Evolutionary conservation across 2,329 filamentous ascomycete species (phyloP).

Genomic region (Xylariales sp.): DNA sequence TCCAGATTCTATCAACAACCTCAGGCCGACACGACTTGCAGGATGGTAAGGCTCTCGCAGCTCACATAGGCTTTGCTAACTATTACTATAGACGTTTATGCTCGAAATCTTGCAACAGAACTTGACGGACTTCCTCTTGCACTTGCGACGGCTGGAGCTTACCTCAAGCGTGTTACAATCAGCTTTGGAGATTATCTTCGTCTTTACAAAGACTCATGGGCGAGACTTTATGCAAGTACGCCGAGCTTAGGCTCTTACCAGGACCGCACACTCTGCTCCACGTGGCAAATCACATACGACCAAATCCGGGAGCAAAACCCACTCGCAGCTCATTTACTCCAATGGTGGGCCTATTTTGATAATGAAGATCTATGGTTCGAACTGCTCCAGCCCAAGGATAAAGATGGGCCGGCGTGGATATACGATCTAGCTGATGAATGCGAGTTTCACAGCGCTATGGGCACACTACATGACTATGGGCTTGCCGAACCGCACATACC

Average conservation of each 20-base stretch:
- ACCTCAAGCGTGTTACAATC: conserved; percentile 32
- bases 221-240: conserved; percentile 24
- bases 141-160: conserved; percentile 39
- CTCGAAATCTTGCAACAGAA: conserved; percentile 23
- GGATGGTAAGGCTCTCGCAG: conserved; percentile 20
- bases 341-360: conserved; percentile 13
- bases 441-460: conserved; percentile 9
- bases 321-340: conserved; percentile 11
- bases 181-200: conserved; percentile 34
- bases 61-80: conserved; percentile 5
- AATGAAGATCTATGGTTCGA: conserved; percentile 15
- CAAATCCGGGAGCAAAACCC: conserved; percentile 28
- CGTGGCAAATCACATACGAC: conserved; percentile 34
- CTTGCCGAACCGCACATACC: conserved; percentile 7
- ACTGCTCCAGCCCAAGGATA: conserved; percentile 6
- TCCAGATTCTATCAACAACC: conserved; percentile 26
- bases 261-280: conserved; percentile 29
- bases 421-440: conserved; percentile 9
- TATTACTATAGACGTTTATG: conserved; percentile 22
- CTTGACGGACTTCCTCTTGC: conserved; percentile 43
- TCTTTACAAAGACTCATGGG: conserved; percentile 34
- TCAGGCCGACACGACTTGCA: conserved; percentile 19
- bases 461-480: conserved; percentile 9
- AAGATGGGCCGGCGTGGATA: conserved; percentile 4
- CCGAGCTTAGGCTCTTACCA: conserved; percentile 27